phyloP scores from a whole-genome alignment of 345 rosid species.

The Raphanus sativus region DNA sequence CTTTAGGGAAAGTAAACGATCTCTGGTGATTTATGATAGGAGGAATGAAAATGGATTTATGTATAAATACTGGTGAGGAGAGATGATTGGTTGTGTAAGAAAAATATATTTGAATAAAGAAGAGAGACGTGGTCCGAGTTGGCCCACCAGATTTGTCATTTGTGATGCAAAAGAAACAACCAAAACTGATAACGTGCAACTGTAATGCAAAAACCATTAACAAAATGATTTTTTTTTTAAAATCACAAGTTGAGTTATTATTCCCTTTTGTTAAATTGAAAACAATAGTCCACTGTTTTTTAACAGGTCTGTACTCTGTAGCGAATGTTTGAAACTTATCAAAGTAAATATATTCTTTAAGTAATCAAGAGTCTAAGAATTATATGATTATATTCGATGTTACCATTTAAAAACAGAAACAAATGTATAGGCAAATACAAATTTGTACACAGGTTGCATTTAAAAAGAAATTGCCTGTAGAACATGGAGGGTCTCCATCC shows the following conservation, averaged over 20 bases:
- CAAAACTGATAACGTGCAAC: conserved; percentile 29
- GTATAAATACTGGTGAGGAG: conserved; percentile 15
- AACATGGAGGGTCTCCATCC: neutral
- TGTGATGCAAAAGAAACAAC: neutral
- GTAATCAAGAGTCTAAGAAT: neutral
- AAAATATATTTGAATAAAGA: conserved; percentile 15
- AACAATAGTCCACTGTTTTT: conserved; percentile 34
- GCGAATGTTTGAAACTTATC: conserved; percentile 13
- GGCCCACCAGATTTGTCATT: conserved; percentile 35
- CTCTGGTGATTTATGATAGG: conserved; percentile 14
- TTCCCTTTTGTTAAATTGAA: neutral
- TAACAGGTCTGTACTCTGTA: conserved; percentile 23
- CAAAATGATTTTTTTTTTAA: too few species aligned
- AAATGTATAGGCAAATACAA: conserved; percentile 16
- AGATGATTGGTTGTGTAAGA: neutral
- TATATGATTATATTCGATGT: neutral
- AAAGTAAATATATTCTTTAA: neutral
- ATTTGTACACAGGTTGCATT: neutral
- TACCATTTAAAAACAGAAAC: neutral
- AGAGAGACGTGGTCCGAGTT: conserved; percentile 38
- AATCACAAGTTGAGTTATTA: conserved; percentile 21
- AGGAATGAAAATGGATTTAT: conserved; percentile 12
- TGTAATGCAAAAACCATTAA: conserved; percentile 23
- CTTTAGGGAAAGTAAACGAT: conserved; percentile 5
- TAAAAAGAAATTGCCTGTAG: neutral